Conservation (phyloP, 768 basidiomycete species). For the Rhodotorula sphaerocarpa region DNA sequence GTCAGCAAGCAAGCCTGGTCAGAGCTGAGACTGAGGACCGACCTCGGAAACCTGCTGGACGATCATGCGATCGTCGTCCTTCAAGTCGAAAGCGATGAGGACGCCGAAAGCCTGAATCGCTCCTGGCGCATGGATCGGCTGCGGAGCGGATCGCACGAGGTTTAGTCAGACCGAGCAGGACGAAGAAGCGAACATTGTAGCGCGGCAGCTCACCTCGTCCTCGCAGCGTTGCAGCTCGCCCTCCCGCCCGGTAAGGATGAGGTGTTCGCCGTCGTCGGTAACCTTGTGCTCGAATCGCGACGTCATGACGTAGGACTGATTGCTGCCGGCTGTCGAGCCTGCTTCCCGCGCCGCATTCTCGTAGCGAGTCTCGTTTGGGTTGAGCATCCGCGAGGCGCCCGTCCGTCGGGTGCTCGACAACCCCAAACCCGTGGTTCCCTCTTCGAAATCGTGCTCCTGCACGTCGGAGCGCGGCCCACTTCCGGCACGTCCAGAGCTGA, state of each 20-base stretch:
- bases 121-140: constrained; percentile 75
- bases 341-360: too few relatives aligned
- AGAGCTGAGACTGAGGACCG: constrained; percentile 19
- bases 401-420: too few relatives aligned
- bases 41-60: constrained; percentile 78
- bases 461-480: not conserved
- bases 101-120: constrained; percentile 79
- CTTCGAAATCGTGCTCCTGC: constrained; percentile 19
- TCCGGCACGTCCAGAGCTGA: not conserved
- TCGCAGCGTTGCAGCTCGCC: constrained; percentile 61
- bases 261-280: constrained; percentile 61
- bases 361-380: too few relatives aligned
- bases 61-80: constrained; percentile 52
- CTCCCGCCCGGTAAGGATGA: constrained; percentile 59
- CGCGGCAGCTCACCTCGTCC: constrained; percentile 56
- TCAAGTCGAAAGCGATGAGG: constrained; percentile 60
- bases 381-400: not conserved
- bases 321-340: constrained; percentile 4
- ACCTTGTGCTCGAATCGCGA: constrained; percentile 59
- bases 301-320: constrained; percentile 46
- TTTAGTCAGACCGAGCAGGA: not conserved
- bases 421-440: not conserved
- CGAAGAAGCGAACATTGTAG: not conserved
- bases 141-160: not conserved
- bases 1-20: not conserved